Conservation (phyloP, 2,329 filamentous ascomycete species). For the Cryphonectria japonica region DNA sequence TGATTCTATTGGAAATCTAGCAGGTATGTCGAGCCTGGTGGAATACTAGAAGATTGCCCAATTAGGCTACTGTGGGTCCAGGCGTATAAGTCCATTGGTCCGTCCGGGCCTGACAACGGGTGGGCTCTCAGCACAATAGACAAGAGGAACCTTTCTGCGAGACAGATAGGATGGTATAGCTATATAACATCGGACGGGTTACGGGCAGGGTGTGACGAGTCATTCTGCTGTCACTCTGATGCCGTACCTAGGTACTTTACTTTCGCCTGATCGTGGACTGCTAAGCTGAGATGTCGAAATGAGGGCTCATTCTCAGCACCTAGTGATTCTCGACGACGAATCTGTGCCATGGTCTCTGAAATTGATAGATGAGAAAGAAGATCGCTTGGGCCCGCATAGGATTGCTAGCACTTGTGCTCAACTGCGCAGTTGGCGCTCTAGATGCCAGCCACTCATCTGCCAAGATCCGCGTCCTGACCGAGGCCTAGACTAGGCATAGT, state of each 20-base stretch:
- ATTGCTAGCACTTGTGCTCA: not conserved
- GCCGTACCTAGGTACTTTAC: not conserved
- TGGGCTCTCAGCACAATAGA: not conserved
- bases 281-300: not conserved
- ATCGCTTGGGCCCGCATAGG: not conserved
- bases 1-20: not conserved
- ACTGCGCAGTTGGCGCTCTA: not conserved
- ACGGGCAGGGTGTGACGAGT: not conserved
- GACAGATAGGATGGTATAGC: not conserved
- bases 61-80: constrained; percentile 1
- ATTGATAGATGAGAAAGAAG: not conserved
- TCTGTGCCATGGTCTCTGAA: not conserved
- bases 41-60: not conserved
- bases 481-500: not conserved
- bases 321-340: not conserved
- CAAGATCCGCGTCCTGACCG: not conserved
- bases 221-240: too few species aligned
- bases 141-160: too few species aligned
- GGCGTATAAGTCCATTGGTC: constrained; percentile 11
- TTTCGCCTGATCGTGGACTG: not conserved
- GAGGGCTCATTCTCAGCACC: not conserved
- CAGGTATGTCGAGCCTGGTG: not conserved
- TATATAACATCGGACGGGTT: not conserved
- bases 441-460: not conserved
- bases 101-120: not conserved